These are phyloP conservation scores for Hura crepitans DNA, from an alignment of 441 rosid species.

Conservation along the genomic window DNA sequence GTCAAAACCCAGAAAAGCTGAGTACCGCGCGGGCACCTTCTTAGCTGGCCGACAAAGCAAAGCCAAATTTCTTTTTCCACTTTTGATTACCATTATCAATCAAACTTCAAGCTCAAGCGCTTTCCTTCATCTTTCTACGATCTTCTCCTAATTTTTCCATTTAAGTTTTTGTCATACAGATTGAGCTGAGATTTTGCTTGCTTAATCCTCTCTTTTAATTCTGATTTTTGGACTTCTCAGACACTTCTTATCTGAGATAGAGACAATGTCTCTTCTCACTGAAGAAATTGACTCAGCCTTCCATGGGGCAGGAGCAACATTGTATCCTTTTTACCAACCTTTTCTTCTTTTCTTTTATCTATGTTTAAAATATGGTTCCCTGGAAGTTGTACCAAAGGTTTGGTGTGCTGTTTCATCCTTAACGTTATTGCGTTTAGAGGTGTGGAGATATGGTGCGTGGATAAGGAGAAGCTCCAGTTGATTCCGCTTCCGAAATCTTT, in stretches of 20 bases:
- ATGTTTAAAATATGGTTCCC: not conserved
- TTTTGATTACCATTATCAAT: slow-evolving; percentile 3
- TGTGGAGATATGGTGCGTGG: slow-evolving; percentile 75
- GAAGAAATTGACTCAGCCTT: slow-evolving; percentile 51
- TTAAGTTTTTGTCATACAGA: too few relatives aligned
- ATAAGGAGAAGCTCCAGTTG: slow-evolving; percentile 45
- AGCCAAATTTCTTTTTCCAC: not conserved
- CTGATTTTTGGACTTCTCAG: not conserved
- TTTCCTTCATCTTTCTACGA: not conserved
- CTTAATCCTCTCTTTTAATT: not conserved
- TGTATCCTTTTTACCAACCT: slow-evolving; percentile 36
- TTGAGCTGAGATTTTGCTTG: not conserved
- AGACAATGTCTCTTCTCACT: slow-evolving; percentile 40
- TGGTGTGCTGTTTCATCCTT: too few relatives aligned
- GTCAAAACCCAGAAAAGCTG: too few relatives aligned
- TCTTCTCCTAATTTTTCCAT: not conserved
- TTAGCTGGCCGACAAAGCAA: slow-evolving; percentile 19
- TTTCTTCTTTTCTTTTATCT: not conserved
- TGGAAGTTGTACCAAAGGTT: not conserved
- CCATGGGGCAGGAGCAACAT: slow-evolving; percentile 54
- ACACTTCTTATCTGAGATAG: not conserved
- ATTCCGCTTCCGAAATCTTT: slow-evolving; percentile 54
- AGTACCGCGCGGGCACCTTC: not conserved
- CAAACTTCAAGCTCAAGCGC: not conserved
- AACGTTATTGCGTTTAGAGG: slow-evolving; percentile 40